Evolutionary conservation across 768 basidiomycete species (phyloP).

Genomic region (Macrocybe gigantea): DNA sequence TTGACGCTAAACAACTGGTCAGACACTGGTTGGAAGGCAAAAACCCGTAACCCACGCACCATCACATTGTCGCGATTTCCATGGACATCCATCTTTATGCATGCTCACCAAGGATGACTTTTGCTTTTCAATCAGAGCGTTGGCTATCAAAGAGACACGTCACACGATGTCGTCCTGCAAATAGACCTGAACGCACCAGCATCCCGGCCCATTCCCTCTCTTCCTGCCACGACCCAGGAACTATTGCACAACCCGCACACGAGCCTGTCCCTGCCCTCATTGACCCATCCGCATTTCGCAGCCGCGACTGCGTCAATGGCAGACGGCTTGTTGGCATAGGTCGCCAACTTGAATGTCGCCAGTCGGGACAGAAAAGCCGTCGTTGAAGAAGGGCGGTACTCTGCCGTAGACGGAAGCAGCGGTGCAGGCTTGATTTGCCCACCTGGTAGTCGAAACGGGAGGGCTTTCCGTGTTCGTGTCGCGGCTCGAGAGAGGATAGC

Average conservation of each 20-base stretch:
- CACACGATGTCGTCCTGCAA: background rate
- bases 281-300: slow-evolving; percentile 78
- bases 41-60: slow-evolving; percentile 33
- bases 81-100: slow-evolving; percentile 82
- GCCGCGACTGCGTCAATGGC: slow-evolving; percentile 76
- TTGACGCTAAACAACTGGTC: slow-evolving; percentile 37
- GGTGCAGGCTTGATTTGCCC: slow-evolving; percentile 23
- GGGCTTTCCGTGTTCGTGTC: slow-evolving; percentile 43
- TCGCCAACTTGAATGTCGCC: slow-evolving; percentile 71
- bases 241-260: slow-evolving; percentile 66
- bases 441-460: slow-evolving; percentile 37
- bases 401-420: slow-evolving; percentile 35
- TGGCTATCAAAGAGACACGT: slow-evolving; percentile 35
- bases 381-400: slow-evolving; percentile 76
- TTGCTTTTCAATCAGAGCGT: slow-evolving; percentile 71
- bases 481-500: slow-evolving; percentile 69
- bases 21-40: background rate
- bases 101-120: slow-evolving; percentile 53
- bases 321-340: slow-evolving; percentile 74
- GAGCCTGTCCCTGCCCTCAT: slow-evolving; percentile 76
- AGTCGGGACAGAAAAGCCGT: slow-evolving; percentile 70
- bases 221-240: slow-evolving; percentile 69
- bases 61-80: slow-evolving; percentile 78
- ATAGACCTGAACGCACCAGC: slow-evolving; percentile 56
- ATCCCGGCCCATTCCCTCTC: slow-evolving; percentile 68